These are phyloP conservation scores for Sphaerostilbella broomeana DNA, from an alignment of 2,329 filamentous ascomycete genomes.

Conservation along the genomic window DNA sequence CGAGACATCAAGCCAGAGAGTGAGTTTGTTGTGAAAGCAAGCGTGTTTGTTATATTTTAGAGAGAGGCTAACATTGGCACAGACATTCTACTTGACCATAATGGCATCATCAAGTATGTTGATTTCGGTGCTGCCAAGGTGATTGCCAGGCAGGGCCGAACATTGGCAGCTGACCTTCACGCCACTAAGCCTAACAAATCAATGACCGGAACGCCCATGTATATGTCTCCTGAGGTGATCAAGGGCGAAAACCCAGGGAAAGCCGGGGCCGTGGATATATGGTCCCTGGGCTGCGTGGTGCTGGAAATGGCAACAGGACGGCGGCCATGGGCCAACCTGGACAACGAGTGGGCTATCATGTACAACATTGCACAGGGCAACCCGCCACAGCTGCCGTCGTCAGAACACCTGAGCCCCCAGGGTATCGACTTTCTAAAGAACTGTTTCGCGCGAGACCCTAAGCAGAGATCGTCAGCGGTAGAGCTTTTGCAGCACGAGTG, in stretches of 20 bases:
- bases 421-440: conserved; percentile 83
- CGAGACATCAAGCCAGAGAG: conserved; percentile 97
- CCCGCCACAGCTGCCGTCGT: conserved; percentile 72
- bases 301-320: conserved; percentile 95
- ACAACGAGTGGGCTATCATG: conserved; percentile 99
- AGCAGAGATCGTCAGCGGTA: conserved; percentile 69
- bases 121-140: conserved; percentile 97
- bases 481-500: conserved; percentile 93
- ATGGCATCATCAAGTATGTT: conserved; percentile 98
- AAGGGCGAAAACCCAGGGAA: conserved; percentile 76
- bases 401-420: conserved; percentile 74
- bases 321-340: conserved; percentile 87
- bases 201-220: conserved; percentile 98
- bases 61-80: conserved; percentile 15
- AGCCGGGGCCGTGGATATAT: conserved; percentile 85
- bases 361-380: conserved; percentile 99
- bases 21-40: conserved; percentile 38
- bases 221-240: conserved; percentile 99
- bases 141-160: conserved; percentile 88
- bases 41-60: neutral
- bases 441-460: conserved; percentile 82
- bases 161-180: conserved; percentile 58
- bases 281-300: conserved; percentile 94
- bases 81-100: conserved; percentile 95
- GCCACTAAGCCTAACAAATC: conserved; percentile 68